Conservation (phyloP, 768 basidiomycete genomes). For the Amanita inopinata region DNA sequence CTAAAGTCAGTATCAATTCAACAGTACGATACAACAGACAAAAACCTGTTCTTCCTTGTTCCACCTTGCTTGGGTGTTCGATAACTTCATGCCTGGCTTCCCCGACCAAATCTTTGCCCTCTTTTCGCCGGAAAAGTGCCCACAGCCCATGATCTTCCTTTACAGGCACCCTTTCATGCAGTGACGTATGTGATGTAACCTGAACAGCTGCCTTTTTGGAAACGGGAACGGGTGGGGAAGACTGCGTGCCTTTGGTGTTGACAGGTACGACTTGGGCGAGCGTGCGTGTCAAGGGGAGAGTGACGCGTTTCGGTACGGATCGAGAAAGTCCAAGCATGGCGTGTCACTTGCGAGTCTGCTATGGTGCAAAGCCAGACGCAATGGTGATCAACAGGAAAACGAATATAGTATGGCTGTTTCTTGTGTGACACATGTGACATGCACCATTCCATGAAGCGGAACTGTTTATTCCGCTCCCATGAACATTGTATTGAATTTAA, state of each 20-base stretch:
- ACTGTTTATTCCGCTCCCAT: too few relatives aligned
- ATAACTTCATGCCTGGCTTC: constrained; percentile 43
- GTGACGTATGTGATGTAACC: constrained; percentile 8
- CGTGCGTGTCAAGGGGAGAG: constrained; percentile 6
- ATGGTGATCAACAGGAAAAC: too few relatives aligned
- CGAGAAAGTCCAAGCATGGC: constrained; percentile 10
- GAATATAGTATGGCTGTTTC: background rate
- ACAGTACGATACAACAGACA: background rate
- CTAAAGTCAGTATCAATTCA: background rate
- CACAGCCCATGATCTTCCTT: constrained; percentile 65
- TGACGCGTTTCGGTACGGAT: constrained; percentile 1
- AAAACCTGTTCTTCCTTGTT: constrained; percentile 1
- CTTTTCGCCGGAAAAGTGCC: constrained; percentile 61
- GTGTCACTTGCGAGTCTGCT: too few relatives aligned
- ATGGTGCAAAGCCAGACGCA: too few relatives aligned
- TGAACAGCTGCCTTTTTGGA: constrained; percentile 2
- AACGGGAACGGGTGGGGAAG: background rate
- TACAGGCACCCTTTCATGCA: constrained; percentile 24
- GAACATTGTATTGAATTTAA: background rate
- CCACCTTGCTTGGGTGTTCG: constrained; percentile 20
- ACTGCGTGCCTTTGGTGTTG: background rate
- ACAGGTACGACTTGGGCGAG: constrained; percentile 9
- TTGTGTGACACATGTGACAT: constrained; percentile 3
- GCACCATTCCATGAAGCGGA: too few relatives aligned
- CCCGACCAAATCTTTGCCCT: constrained; percentile 31